Conservation (phyloP, 2,329 filamentous ascomycete species). For the Emmonsiellopsis sp. region DNA sequence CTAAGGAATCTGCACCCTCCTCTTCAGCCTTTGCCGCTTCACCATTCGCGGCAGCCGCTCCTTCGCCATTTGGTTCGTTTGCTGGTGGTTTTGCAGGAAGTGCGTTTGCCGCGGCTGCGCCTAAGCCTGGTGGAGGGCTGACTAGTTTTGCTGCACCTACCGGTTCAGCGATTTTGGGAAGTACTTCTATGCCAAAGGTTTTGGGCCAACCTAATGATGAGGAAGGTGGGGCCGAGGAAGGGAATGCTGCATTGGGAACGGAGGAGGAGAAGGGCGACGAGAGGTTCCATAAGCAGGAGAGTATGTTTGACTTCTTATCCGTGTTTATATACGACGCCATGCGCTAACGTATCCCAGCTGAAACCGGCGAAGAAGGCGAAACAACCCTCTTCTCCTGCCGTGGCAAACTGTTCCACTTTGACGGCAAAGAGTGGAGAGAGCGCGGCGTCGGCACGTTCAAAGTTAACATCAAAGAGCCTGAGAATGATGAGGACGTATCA, state of each 20-base stretch:
- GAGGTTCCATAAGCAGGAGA: conserved; percentile 50
- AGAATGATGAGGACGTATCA: conserved; percentile 45
- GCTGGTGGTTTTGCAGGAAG: conserved; percentile 25
- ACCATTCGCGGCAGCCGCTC: conserved; percentile 19
- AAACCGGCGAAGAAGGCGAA: conserved; percentile 83
- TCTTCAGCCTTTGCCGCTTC: conserved; percentile 14
- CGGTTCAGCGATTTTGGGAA: conserved; percentile 37
- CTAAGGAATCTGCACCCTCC: conserved; percentile 15
- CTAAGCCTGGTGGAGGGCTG: conserved; percentile 39
- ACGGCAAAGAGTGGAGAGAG: conserved; percentile 75
- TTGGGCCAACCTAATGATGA: conserved; percentile 61
- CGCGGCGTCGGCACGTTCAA: conserved; percentile 76
- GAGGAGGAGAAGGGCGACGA: conserved; percentile 40
- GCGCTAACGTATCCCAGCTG: conserved; percentile 44
- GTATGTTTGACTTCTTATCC: conserved; percentile 41
- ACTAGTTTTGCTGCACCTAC: conserved; percentile 61
- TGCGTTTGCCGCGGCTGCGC: conserved; percentile 33
- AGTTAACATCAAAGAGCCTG: conserved; percentile 61
- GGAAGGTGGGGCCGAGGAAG: conserved; percentile 36
- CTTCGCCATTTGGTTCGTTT: conserved; percentile 31
- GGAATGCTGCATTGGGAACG: conserved; percentile 43
- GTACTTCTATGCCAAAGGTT: conserved; percentile 42
- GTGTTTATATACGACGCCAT: background rate
- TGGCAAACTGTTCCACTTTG: conserved; percentile 76
- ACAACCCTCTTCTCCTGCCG: conserved; percentile 64